A percentile compares a stretch with the other conserved stretches of the same genome.
Conservation (phyloP, 805 yeast species). For the Nakazawaea ishiwadae region DNA sequence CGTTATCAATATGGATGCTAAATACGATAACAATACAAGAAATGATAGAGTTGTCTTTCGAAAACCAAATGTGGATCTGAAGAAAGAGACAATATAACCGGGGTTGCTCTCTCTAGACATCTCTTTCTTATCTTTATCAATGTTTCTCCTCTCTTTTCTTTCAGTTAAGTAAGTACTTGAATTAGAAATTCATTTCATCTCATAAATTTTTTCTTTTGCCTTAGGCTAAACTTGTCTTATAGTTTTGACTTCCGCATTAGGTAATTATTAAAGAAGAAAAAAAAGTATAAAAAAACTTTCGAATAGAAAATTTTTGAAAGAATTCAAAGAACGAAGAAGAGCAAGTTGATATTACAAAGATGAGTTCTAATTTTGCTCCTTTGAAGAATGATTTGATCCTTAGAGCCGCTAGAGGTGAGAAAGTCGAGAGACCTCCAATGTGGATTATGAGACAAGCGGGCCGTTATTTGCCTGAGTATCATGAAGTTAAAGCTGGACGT, state of each 20-base stretch:
- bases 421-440: conserved; percentile 94
- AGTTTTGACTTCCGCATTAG: too few species aligned
- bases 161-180: too few species aligned
- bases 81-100: conserved; percentile 19
- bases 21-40: conserved; percentile 44
- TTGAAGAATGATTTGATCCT: conserved; percentile 86
- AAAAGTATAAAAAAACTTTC: too few species aligned
- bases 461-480: conserved; percentile 87
- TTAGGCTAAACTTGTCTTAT: too few species aligned
- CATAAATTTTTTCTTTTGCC: too few species aligned
- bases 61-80: conserved; percentile 59
- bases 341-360: too few species aligned
- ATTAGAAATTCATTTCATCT: too few species aligned
- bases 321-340: too few species aligned
- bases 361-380: conserved; percentile 50
- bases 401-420: conserved; percentile 87
- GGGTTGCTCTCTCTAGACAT: conserved; percentile 13
- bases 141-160: too few species aligned
- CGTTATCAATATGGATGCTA: conserved; percentile 30
- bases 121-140: too few species aligned
- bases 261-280: too few species aligned
- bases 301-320: too few species aligned
- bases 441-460: conserved; percentile 99
- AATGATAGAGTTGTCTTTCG: conserved; percentile 66
- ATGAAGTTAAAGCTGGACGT: conserved; percentile 74